phyloP scores from a whole-genome alignment of 2,329 filamentous ascomycete genomes.

The Elsinoe perseae region DNA sequence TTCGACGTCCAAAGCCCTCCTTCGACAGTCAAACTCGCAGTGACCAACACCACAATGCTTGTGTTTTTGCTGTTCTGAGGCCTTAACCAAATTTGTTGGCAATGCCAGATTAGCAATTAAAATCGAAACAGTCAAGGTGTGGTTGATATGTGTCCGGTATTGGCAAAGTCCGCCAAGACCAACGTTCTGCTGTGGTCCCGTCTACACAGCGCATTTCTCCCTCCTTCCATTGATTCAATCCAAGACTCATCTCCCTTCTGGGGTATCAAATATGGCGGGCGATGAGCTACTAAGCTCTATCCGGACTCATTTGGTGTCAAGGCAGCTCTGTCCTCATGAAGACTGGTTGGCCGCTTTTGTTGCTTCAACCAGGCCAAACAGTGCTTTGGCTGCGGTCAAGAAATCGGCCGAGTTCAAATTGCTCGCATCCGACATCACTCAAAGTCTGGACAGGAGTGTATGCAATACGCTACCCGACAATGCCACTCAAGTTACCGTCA shows the following conservation, averaged over 20 bases:
- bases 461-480: constrained; percentile 50
- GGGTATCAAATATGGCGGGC: neutral
- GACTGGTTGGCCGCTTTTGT: constrained; percentile 60
- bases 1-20: constrained; percentile 8
- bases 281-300: neutral
- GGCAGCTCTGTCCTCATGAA: constrained; percentile 47
- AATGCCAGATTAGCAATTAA: neutral
- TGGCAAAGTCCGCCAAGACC: constrained; percentile 3
- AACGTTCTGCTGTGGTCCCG: too few species aligned
- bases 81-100: too few species aligned
- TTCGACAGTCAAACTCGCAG: too few species aligned
- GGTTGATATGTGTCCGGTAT: neutral
- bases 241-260: too few species aligned
- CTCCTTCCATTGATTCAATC: too few species aligned
- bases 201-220: too few species aligned
- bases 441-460: constrained; percentile 41
- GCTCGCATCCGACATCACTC: constrained; percentile 67
- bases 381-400: constrained; percentile 61
- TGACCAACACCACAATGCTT: too few species aligned
- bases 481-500: constrained; percentile 46
- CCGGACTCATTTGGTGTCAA: constrained; percentile 39
- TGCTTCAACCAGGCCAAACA: constrained; percentile 45
- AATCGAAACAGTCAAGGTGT: neutral
- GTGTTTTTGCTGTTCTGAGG: too few species aligned
- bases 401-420: constrained; percentile 77